These are phyloP conservation scores for Globisporangium cystogenes DNA, from an alignment of 352 stramenopile genomes.

Conservation along the genomic window DNA sequence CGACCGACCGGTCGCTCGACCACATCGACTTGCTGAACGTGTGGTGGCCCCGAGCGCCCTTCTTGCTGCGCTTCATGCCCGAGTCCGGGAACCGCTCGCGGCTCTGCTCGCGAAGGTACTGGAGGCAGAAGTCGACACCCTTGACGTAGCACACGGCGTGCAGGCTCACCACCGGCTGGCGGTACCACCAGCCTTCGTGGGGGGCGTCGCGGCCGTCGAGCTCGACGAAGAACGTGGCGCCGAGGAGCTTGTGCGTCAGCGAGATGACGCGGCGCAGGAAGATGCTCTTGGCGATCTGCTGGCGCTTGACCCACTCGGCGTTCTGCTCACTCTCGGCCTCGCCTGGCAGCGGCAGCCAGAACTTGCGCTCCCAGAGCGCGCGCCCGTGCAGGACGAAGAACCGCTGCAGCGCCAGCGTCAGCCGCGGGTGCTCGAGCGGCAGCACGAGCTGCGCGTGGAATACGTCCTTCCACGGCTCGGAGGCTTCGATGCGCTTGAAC, in stretches of 20 bases:
- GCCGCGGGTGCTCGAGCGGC: conserved; percentile 14
- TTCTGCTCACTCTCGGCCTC: neutral
- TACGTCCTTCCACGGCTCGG: conserved; percentile 18
- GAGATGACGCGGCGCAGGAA: conserved; percentile 19
- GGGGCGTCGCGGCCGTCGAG: conserved; percentile 13
- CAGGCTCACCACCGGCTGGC: conserved; percentile 11
- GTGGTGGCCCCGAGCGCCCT: conserved; percentile 7
- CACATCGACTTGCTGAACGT: conserved; percentile 27
- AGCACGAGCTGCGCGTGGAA: conserved; percentile 16
- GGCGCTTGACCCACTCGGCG: conserved; percentile 11
- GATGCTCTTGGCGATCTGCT: conserved; percentile 15
- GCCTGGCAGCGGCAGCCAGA: conserved; percentile 20
- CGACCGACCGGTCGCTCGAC: conserved; percentile 8
- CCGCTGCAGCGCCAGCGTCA: conserved; percentile 11
- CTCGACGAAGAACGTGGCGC: conserved; percentile 20
- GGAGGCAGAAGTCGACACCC: conserved; percentile 12
- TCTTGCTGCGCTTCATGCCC: neutral
- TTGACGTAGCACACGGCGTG: conserved; percentile 11
- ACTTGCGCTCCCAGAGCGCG: conserved; percentile 28
- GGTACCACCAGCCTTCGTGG: conserved; percentile 25
- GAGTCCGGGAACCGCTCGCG: conserved; percentile 17
- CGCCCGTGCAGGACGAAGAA: conserved; percentile 19
- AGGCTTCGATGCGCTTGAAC: conserved; percentile 17
- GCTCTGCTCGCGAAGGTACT: conserved; percentile 20
- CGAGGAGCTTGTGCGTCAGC: conserved; percentile 15